Percentiles rank a stretch among this genome's conserved stretches.
Evolutionary conservation across 139 green algal species (phyloP).

Genomic region (Coccomyxa sp.): DNA sequence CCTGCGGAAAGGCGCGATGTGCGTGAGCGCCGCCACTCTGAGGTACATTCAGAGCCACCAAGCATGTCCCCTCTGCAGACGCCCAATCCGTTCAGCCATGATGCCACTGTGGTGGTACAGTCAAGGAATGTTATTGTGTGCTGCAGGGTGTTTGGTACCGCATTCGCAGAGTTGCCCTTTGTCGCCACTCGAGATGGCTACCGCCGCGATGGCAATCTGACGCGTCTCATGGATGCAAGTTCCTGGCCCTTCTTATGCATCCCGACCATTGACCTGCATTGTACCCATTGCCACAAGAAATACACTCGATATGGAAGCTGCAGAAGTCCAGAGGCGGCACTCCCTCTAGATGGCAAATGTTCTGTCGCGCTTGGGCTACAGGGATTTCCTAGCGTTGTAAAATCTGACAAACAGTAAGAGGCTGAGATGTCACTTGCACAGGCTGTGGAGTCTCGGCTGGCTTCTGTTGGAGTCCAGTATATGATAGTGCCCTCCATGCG

Average conservation of each 20-base stretch:
- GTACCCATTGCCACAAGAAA: too few relatives aligned
- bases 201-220: conserved; percentile 56
- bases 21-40: conserved; percentile 55
- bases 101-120: neutral
- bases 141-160: conserved; percentile 42
- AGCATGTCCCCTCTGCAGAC: neutral
- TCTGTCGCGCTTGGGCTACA: neutral
- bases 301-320: neutral
- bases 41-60: conserved; percentile 18
- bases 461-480: conserved; percentile 33
- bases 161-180: conserved; percentile 66
- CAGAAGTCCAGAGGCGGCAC: neutral
- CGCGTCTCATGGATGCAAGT: conserved; percentile 47
- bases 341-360: neutral
- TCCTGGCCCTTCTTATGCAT: neutral
- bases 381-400: too few relatives aligned
- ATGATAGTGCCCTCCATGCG: conserved; percentile 56
- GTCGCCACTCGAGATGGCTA: conserved; percentile 57
- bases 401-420: neutral
- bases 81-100: neutral
- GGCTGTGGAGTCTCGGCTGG: conserved; percentile 46
- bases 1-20: conserved; percentile 40
- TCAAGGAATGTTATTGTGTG: neutral
- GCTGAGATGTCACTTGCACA: conserved; percentile 1
- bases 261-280: neutral